These are phyloP conservation scores for Solanum phureja DNA, from an alignment of 257 asterid genomes.

Conservation along the genomic window DNA sequence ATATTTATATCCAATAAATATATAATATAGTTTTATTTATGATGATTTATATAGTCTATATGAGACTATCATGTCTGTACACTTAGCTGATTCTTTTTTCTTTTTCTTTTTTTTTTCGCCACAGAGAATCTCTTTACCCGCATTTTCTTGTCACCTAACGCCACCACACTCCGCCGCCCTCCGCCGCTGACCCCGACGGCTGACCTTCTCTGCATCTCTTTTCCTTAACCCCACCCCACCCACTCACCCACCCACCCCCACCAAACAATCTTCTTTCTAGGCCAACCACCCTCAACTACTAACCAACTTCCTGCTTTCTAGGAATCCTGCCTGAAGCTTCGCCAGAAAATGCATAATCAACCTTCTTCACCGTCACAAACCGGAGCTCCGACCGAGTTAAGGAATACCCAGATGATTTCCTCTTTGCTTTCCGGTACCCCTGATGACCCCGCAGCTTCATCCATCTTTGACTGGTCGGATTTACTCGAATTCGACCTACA, in stretches of 20 bases:
- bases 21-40: background rate
- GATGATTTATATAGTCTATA: background rate
- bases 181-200: conserved; percentile 19
- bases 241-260: background rate
- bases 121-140: conserved; percentile 10
- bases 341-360: conserved; percentile 12
- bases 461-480: conserved; percentile 68
- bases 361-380: background rate
- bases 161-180: conserved; percentile 3
- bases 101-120: background rate
- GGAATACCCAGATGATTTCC: conserved; percentile 15
- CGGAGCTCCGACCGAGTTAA: background rate
- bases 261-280: background rate
- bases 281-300: background rate
- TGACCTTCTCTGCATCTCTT: conserved; percentile 6
- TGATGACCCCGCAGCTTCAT: conserved; percentile 21
- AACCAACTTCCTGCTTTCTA: conserved; percentile 9
- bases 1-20: background rate
- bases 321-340: background rate
- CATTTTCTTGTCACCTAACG: conserved; percentile 34
- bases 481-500: conserved; percentile 58
- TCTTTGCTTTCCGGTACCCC: conserved; percentile 6
- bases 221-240: background rate
- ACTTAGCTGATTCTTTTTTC: background rate
- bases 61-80: background rate